Evolutionary conservation across 768 basidiomycete species (phyloP), one percentile per base, ranked within the genome.

Genomic region (Hygrophorus pudorinus): DNA sequence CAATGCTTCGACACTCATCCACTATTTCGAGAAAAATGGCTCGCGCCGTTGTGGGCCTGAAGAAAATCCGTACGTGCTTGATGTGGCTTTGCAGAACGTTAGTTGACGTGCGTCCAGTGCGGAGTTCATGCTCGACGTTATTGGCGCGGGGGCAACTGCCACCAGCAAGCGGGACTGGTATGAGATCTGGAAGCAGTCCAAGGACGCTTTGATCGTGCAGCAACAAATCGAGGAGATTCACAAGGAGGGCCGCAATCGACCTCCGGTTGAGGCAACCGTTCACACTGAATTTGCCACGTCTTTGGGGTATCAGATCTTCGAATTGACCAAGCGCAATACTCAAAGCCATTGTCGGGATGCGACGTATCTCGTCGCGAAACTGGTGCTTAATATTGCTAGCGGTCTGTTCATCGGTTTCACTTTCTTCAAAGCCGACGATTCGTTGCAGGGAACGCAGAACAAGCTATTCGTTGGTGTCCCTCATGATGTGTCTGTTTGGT

Each of bases 1-100:
- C 14, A 73, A 81, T 46, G 68, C 85, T 0, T 57, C 67, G 6
- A 74, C 74, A 0, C 58, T 92, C 14, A 76, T 89, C 44, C 56
- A 70, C n/a, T 92, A 93, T 59, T 89, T 93, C 49, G 79, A 87
- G 57, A 54, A 56, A 3, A 78, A 79, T 39, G 85, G 86, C 24
- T 78, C 76, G 0, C 66, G 77, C 2, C 54, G 53, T n/a, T 91
- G 89, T 47, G 65, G 68, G 0, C 55, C 70, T 3, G 67, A 70
- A 1, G 88, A 79, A 58, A 93, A 93, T 55, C 87, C 89, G 81
- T 83, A 52, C 49, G 70, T 52, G 4, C 2, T 20, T 30, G 24
- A 5, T 5, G 33, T 12, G 3, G 32, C 13, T 21, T 14, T 2
- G 50, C 20, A 43, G 55, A 48, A 52, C 52, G 34, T 38, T 37